A percentile compares a stretch with the other conserved stretches of the same genome.
Evolutionary conservation across 2,329 filamentous ascomycete genomes (phyloP).

Genomic region (Pseudocercospora ulei): DNA sequence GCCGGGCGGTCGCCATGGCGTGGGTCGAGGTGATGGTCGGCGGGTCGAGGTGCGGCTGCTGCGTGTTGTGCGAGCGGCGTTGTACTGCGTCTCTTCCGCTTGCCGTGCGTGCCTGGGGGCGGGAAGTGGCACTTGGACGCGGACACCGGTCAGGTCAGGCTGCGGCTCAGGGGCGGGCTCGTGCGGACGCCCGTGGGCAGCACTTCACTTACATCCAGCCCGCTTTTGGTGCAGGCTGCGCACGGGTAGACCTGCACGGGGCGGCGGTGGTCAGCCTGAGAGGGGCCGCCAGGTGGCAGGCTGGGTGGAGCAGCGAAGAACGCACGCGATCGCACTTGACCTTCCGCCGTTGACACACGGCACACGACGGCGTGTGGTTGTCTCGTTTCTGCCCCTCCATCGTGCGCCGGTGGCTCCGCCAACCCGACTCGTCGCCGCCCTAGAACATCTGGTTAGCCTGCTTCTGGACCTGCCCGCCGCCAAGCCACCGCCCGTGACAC

Average conservation of each 20-base stretch:
- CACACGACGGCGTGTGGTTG: constrained; percentile 27
- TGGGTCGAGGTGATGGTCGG: constrained; percentile 10
- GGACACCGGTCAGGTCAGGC: constrained; percentile 3
- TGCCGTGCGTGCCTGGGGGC: constrained; percentile 18
- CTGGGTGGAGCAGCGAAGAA: too few relatives aligned
- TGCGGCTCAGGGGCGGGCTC: too few relatives aligned
- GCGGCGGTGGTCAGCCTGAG: too few relatives aligned
- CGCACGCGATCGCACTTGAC: constrained; percentile 25
- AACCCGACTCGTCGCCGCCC: background rate
- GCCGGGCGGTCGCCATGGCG: too few relatives aligned
- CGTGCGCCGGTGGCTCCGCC: constrained; percentile 2
- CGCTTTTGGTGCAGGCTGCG: constrained; percentile 24
- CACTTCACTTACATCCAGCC: constrained; percentile 12
- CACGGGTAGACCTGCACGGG: constrained; percentile 24
- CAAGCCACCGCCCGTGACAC: too few relatives aligned
- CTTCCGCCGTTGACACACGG: constrained; percentile 25
- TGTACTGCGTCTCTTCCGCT: constrained; percentile 20
- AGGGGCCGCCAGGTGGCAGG: too few relatives aligned
- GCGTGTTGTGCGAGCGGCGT: constrained; percentile 10
- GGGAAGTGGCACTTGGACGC: too few relatives aligned
- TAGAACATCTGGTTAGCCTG: too few relatives aligned
- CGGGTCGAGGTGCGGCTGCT: constrained; percentile 12
- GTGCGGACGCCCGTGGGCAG: background rate
- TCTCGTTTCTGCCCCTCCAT: constrained; percentile 17
- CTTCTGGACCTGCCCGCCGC: too few relatives aligned